Conservation (phyloP, 495 filamentous ascomycete genomes). For the Lentithecium fluviatile region DNA sequence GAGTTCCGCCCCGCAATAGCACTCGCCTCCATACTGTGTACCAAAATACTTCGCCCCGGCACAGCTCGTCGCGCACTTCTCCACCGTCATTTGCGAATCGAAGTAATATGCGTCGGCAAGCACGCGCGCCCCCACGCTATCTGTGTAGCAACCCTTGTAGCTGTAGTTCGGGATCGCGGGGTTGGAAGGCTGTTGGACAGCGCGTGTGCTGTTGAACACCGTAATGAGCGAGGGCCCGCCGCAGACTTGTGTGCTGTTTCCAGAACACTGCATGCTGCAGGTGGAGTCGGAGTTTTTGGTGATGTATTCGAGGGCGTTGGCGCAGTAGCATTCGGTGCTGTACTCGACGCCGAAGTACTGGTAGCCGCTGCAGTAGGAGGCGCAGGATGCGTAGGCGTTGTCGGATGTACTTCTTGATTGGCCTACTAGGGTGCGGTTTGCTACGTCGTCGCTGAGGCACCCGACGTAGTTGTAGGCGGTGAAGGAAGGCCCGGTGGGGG, state of each 20-base stretch:
- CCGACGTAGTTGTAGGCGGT: slow-evolving; percentile 5
- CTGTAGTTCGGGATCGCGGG: slow-evolving; percentile 17
- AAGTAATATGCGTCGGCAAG: slow-evolving; percentile 6
- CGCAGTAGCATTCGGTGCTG: slow-evolving; percentile 36
- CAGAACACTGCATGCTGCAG: slow-evolving; percentile 54
- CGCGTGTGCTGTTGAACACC: slow-evolving; percentile 17
- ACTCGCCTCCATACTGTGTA: slow-evolving; percentile 26
- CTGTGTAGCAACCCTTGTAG: slow-evolving; percentile 25
- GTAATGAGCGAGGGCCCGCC: slow-evolving; percentile 25
- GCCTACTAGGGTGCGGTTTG: slow-evolving; percentile 20
- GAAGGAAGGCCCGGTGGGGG: neutral
- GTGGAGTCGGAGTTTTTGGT: slow-evolving; percentile 35
- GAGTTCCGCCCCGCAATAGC: slow-evolving; percentile 21
- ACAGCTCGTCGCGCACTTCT: slow-evolving; percentile 21
- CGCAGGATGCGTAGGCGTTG: slow-evolving; percentile 26
- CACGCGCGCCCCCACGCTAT: slow-evolving; percentile 5
- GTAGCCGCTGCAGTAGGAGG: slow-evolving; percentile 33
- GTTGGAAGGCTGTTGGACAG: slow-evolving; percentile 6
- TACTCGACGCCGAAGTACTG: slow-evolving; percentile 39
- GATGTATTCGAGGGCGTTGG: slow-evolving; percentile 14
- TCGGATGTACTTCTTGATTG: slow-evolving; percentile 9
- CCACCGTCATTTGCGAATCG: slow-evolving; percentile 25
- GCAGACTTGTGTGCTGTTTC: slow-evolving; percentile 36
- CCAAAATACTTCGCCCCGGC: slow-evolving; percentile 24
- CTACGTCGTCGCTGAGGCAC: slow-evolving; percentile 39